Evolutionary conservation across 1,139 yeast species (phyloP).

Genomic region (Candida sojae): DNA sequence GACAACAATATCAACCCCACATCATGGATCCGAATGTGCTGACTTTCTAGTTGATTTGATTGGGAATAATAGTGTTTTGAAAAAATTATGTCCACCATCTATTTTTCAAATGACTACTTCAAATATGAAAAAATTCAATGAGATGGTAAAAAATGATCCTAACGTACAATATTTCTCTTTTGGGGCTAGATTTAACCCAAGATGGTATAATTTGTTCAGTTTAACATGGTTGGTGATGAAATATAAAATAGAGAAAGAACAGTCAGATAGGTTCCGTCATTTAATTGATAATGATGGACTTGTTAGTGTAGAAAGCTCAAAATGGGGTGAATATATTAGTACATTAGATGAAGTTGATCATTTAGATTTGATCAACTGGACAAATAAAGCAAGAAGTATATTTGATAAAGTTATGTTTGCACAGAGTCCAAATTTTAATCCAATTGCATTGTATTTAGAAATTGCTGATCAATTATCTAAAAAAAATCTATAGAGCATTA

Average conservation of each 20-base stretch:
- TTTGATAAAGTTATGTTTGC: constrained; percentile 37
- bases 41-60: constrained; percentile 54
- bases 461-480: constrained; percentile 70
- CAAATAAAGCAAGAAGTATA: constrained; percentile 49
- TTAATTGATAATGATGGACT: constrained; percentile 74
- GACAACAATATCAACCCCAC: constrained; percentile 88
- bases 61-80: constrained; percentile 16
- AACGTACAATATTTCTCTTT: constrained; percentile 75
- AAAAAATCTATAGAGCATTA: constrained; percentile 50
- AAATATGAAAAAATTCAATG: constrained; percentile 56
- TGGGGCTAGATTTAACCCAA: constrained; percentile 73
- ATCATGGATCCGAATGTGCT: constrained; percentile 83
- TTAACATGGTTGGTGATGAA: constrained; percentile 64
- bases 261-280: constrained; percentile 8
- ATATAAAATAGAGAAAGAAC: constrained; percentile 19
- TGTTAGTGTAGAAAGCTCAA: constrained; percentile 75
- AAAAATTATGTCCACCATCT: constrained; percentile 41
- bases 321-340: constrained; percentile 85
- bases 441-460: constrained; percentile 73
- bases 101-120: constrained; percentile 63
- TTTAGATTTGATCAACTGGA: constrained; percentile 82
- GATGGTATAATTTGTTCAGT: constrained; percentile 61
- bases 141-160: constrained; percentile 53
- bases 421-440: constrained; percentile 55
- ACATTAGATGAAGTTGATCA: constrained; percentile 81